Base-by-base conservation (phyloP, 768 basidiomycete genomes). In the Naganishia vaughanmartiniae region DNA sequence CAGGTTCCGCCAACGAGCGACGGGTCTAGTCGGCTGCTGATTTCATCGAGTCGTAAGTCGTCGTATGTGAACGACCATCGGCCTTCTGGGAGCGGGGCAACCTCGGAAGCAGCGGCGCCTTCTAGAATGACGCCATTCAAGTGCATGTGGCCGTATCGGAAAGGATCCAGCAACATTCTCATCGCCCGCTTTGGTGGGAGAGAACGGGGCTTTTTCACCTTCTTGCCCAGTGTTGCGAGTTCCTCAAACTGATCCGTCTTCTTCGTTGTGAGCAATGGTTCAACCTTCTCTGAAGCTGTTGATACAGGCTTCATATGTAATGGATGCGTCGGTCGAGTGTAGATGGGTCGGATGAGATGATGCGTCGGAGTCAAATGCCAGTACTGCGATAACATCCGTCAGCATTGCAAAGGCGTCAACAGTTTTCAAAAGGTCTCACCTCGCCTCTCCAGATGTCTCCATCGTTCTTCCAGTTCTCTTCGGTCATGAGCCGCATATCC, bases 261-360 rank as follows among this genome's bases (percentile, higher is more conserved):
- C 24, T 26, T 31, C 4, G 53, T 12, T 24, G 24, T 33, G 10
- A 24, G 19, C n/a, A 53, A 12, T 15, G 56, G 26, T 3, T 57
- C 10, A 53, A 12, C 26, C 39, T 31, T 45, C 33, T 63, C 39
- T 6, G 36, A 34, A 67, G 60, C 48, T 33, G 9, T 55, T 24
- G 31, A 54, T 24, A 70, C 53, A 33, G 67, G 67, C n/a, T 57
- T 60, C 31, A 48, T 45, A 33, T 57, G 75, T 15, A 78, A 51
- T 14, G 80, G 76, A 72, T 77, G 80, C 14, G 73, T 70, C 1
- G 80, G 80, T 55, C 78, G 75, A 7, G 79, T 73, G 33, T 69
- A 67, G n/a, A 81, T 71, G 21, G 80, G 80, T 60, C 80, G 74
- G 26, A 78, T 72, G 11, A 79, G 71, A 36, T 73, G 72, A 9